Percentiles rank a stretch among this genome's conserved stretches.
These are phyloP conservation scores for Ogataea populi-albae DNA, from an alignment of 805 yeast genomes.

Conservation along the genomic window DNA sequence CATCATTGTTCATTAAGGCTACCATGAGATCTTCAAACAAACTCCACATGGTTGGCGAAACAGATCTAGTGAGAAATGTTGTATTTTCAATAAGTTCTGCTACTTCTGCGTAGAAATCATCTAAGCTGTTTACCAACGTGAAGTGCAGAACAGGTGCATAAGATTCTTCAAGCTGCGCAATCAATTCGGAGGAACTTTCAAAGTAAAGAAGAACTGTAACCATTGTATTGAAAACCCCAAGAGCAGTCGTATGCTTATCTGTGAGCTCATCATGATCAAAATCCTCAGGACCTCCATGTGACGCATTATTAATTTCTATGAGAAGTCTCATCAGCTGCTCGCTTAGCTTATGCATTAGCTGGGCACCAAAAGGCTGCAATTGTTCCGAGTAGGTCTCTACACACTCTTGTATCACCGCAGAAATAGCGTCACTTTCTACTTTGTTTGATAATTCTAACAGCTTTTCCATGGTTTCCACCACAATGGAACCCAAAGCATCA, in stretches of 20 bases:
- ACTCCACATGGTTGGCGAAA: conserved; percentile 75
- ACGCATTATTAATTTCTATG: conserved; percentile 64
- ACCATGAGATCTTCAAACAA: conserved; percentile 51
- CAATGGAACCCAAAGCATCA: conserved; percentile 62
- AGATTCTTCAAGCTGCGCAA: conserved; percentile 65
- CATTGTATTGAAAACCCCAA: conserved; percentile 83
- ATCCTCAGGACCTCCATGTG: conserved; percentile 52
- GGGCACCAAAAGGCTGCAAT: conserved; percentile 86
- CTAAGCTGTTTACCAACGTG: conserved; percentile 62
- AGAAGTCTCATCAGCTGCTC: conserved; percentile 76
- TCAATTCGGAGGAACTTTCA: conserved; percentile 74
- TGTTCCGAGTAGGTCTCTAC: conserved; percentile 87
- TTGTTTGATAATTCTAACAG: conserved; percentile 71
- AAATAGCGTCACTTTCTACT: conserved; percentile 81
- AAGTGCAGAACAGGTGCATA: conserved; percentile 70
- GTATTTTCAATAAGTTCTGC: conserved; percentile 78
- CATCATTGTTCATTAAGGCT: conserved; percentile 41
- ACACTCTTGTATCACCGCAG: conserved; percentile 92
- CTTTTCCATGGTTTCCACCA: conserved; percentile 79
- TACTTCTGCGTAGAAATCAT: conserved; percentile 79
- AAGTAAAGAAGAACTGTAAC: conserved; percentile 83
- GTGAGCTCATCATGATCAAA: conserved; percentile 41
- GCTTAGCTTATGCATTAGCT: conserved; percentile 55
- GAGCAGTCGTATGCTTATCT: conserved; percentile 82
- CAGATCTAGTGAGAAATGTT: conserved; percentile 56